Evolutionary conservation across 1,284 basidiomycete genomes (phyloP), one percentile per base, ranked within the genome.

Genomic region (Boletus hoseneyae): DNA sequence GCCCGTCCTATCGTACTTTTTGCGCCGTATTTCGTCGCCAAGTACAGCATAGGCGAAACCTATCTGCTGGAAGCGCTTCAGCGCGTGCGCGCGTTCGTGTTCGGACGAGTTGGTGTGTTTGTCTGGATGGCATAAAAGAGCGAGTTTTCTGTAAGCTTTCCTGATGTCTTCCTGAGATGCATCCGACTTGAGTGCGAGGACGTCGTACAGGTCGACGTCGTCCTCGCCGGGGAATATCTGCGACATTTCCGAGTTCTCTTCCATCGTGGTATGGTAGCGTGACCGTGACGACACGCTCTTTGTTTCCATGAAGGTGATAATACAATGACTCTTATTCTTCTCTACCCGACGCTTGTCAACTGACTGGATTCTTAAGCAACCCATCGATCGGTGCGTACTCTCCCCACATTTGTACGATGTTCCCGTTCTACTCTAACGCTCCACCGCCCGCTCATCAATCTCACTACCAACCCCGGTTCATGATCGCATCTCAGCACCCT

Each of bases 1-100:
- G 12, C 94, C 94, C 1, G 89, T 93, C 48, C 72, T 72, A 60
- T 96, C 92, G 61, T 95, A 96, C 62, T 83, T 74, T 61, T 80
- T 76, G 59, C 85, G 79, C 57, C 85, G 72, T 63, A 80, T 83
- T 54, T 84, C 84, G 58, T 97, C 93, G 43, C 83, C 79, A 29
- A 97, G 75, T 0, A 97, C 83, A 1, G 90, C 76, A 68, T 94
- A 97, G 13, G 94, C 90, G 62, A 94, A 96, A 0, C 93, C 90
- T 56, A 97, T 78, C 63, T 90, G 86, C 62, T 95, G 92, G 64
- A 97, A 97, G 67, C 86, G 84, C 54, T 71, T 73, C 11, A 79
- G 80, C 57, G 86, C 83, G 56, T 78, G 77, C 37, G 80, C 78
- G 63, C 83, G 85, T 23, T 78, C 75, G 32, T 72, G 73, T n/a